A percentile compares a stretch with the other conserved stretches of the same genome.
phyloP scores from a whole-genome alignment of 163 green algal genomes.

The Trebouxia gelatinosa region DNA sequence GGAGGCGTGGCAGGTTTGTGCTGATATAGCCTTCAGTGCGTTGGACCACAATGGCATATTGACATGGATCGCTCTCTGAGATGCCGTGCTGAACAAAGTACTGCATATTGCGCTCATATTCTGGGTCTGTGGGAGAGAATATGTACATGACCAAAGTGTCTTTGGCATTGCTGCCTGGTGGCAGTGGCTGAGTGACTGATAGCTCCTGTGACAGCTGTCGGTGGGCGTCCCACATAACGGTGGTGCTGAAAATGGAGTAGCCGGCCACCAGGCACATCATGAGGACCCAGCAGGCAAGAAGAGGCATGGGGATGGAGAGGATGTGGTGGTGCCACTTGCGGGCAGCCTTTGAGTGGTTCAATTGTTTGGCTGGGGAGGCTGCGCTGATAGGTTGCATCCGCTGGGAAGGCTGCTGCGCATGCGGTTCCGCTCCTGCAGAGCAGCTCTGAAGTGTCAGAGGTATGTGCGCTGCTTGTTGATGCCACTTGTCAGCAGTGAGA shows the following conservation, averaged over 20 bases:
- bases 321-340: too few species aligned
- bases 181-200: background rate
- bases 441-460: too few species aligned
- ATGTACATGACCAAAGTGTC: constrained; percentile 58
- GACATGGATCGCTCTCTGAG: constrained; percentile 43
- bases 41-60: constrained; percentile 58
- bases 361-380: too few species aligned
- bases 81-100: constrained; percentile 59
- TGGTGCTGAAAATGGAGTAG: constrained; percentile 20
- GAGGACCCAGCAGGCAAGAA: constrained; percentile 11
- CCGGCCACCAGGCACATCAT: constrained; percentile 13
- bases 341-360: too few species aligned
- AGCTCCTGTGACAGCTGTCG: background rate
- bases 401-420: too few species aligned
- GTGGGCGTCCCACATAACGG: background rate
- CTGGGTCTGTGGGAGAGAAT: constrained; percentile 55
- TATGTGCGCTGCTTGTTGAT: too few species aligned
- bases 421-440: too few species aligned
- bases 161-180: background rate
- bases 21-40: background rate
- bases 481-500: too few species aligned
- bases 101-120: constrained; percentile 55
- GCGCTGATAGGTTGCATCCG: too few species aligned
- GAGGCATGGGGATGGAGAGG: constrained; percentile 1
- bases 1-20: constrained; percentile 37